Evolutionary conservation across 2,329 filamentous ascomycete species (phyloP), one percentile per base, ranked within the genome.

Genomic region (Catunica adiposa): DNA sequence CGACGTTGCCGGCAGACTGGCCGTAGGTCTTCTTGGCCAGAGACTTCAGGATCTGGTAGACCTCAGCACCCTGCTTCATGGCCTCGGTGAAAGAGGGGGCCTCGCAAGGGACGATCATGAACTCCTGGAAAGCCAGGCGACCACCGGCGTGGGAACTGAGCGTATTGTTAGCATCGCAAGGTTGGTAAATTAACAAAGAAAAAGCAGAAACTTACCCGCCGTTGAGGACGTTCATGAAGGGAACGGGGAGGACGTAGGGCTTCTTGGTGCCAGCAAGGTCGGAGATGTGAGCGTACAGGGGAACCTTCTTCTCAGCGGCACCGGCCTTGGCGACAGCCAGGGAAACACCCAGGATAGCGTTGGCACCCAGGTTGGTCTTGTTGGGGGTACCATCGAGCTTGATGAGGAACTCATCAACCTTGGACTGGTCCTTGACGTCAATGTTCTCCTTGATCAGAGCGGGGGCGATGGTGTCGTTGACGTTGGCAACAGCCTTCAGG

Each of bases 21-120:
- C 92, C 92, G 72, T 98, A 98, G 80, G 87, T 92, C 86, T 96
- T 92, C 86, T 97, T 97, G 71, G 92, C 89, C 60, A 97, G 82
- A 66, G 78, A 67, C 85, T 98, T 98, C 66, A 98, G 86, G 74
- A 86, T 85, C 74, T 97, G 90, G 84, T 98, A 98, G 66, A 96
- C 89, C 76, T 98, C 92, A 65, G 90, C 75, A 71, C 92, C 92
- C 75, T 94, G 88, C 71, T 90, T 89, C 75, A 98, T 83, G 69
- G 84, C 92, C 79, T 98, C 92, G 64, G 83, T 82, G 82, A 98
- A 98, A 61, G 86, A 83, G 60, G 89, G 84, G 63, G 92, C 92
- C 61, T 82, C 77, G 76, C 80, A 82, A 61, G 87, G 87, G 58
- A 90, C 87, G 64, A 94, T 90, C 88, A 94, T 94, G 79, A 94